Base-by-base conservation (phyloP, 352 stramenopile species). In the Globisporangium takayamanum region DNA sequence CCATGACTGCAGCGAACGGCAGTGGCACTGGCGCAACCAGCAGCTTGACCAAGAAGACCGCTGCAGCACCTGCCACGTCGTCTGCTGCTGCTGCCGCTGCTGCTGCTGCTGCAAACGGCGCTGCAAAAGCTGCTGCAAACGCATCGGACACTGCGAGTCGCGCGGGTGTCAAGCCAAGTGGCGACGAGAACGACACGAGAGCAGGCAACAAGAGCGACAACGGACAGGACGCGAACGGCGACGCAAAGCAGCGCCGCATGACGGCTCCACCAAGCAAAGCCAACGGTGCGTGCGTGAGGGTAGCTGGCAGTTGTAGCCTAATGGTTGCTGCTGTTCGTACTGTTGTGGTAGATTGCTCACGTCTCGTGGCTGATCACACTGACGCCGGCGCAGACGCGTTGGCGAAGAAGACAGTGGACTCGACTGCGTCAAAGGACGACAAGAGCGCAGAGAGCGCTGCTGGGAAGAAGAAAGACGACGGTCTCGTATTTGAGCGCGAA, bases 401-500 rank as follows among this genome's bases (percentile, higher is more conserved):
- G n/a, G 16, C 30, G 16, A 55, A 60, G 46, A 59, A 42, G 33
- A 22, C 44, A 25, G 50, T 22, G 12, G 48, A 54, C 2, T 33
- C 33, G 10, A n/a, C 30, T 2, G 22, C 51, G 22, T 33, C 36
- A 4, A 66, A 60, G 28, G 56, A 67, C 16, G 55, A 52, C 22
- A 63, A 44, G 22, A 63, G 60, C 1, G 60, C 63, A 4, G 44
- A 25, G 8, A 15, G 16, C 3, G 63, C 69, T 0, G 30, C 26
- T 8, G 42, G 16, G 14, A 60, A 58, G 7, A 57, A 54, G 25
- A 75, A 80, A 8, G 62, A 72, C 26, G 76, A 88, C 37, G 70
- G 76, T 0, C 88, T 94, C 51, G 66, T 65, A 10, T 92, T 94
- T 50, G 75, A 78, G 49, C 87, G 75, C 48, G 85, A 94, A 53